Base-by-base conservation (phyloP, 805 yeast species). In the Starmerella sp. region DNA sequence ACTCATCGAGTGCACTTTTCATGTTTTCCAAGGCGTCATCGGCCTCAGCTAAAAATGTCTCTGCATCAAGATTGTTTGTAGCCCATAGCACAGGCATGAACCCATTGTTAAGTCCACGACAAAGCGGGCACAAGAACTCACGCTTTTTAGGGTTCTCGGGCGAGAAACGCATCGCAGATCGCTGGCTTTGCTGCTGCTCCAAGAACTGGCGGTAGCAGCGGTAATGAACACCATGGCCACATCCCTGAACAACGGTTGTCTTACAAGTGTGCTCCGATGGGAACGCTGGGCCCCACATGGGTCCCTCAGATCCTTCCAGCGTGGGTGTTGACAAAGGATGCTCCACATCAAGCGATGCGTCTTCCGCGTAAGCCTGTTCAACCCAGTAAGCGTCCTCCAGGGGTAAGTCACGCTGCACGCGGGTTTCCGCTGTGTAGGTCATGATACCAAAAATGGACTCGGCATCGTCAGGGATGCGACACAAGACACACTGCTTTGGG, bases 181-280 rank as follows among this genome's bases (percentile, higher is more conserved):
- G 60, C 37, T 50, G 54, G 41, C 42, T 54, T 35, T 52, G 59
- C 43, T 57, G 59, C 10, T 29, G 41, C 35, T 74, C 72, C 63
- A 84, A 67, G 63, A 81, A 86, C 55, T 81, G 80, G 52, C 79
- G 68, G 63, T 83, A 84, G 66, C 98, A 91, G 15, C 78, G 74
- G 57, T 78, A 80, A 67, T 91, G 98, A 82, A 91, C 84, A 1
- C 95, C 95, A 69, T 91, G 98, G 1, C 96, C 95, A 72, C 98
- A 91, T 51, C 95, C 83, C 57, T 81, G 77, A 3, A 83, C 73
- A 0, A 84, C 69, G 54, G 59, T 69, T 55, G 58, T 59, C 43
- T 52, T 55, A 37, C 56, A 63, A 5, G 58, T 31, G 11, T 41
- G 52, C 9, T 51, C 50, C 2, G 28, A 9, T 3, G 82, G 79